Percentiles rank a stretch among this genome's conserved stretches.
These are phyloP conservation scores for Saccharum hybrid DNA, from an alignment of 202 grass and related monocot species.

Conservation along the genomic window DNA sequence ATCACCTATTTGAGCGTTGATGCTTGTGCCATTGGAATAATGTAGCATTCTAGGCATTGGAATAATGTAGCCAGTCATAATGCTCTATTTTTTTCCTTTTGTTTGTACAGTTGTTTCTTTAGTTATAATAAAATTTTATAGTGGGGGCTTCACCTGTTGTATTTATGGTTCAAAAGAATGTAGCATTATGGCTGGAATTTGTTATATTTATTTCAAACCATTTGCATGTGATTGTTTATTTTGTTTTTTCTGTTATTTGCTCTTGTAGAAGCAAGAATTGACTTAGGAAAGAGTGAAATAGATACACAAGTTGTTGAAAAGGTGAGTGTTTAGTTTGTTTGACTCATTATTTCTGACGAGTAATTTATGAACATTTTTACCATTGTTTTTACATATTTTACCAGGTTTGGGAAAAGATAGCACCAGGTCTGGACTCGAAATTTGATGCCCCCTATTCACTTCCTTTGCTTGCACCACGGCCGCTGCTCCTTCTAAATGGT, in stretches of 20 bases:
- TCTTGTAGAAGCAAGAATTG: constrained; percentile 67
- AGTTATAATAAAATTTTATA: not conserved
- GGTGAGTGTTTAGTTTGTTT: too few species aligned
- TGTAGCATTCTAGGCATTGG: not conserved
- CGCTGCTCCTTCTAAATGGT: constrained; percentile 81
- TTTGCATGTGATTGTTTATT: constrained; percentile 8
- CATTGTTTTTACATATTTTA: constrained; percentile 25
- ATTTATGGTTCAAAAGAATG: not conserved
- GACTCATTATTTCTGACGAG: not conserved
- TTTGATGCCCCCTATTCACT: constrained; percentile 74
- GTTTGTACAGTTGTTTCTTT: not conserved
- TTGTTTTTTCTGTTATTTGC: constrained; percentile 19
- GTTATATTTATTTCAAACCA: not conserved
- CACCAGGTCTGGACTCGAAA: constrained; percentile 68
- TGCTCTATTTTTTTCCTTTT: not conserved
- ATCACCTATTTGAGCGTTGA: constrained; percentile 6
- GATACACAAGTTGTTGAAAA: constrained; percentile 48
- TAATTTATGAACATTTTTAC: constrained; percentile 3
- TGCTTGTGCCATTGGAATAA: not conserved
- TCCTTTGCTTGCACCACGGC: constrained; percentile 65
- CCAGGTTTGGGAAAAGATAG: constrained; percentile 92
- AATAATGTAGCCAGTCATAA: not conserved
- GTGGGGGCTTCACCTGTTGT: not conserved
- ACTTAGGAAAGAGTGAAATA: constrained; percentile 74
- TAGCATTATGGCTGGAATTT: not conserved